Evolutionary conservation across 768 basidiomycete species (phyloP).

Genomic region (Mycena crocata): DNA sequence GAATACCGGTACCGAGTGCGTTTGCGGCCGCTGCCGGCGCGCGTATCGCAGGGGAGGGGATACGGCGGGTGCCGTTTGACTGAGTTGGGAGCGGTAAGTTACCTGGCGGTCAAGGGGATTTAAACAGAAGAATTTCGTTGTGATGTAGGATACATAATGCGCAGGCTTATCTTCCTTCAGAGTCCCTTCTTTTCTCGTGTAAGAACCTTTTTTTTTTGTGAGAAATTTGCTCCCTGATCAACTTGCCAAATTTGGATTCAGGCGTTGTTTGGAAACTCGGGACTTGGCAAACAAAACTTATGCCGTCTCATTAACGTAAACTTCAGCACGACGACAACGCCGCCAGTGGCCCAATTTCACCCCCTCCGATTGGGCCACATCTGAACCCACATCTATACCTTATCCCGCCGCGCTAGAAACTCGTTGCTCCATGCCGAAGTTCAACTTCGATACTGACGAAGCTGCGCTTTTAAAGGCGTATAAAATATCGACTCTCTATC

Average conservation of each 20-base stretch:
- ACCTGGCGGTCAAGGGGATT: no score
- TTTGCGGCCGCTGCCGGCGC: conserved; percentile 76
- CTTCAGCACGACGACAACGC: not conserved
- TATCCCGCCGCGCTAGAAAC: not conserved
- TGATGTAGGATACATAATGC: no score
- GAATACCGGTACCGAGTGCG: conserved; percentile 85
- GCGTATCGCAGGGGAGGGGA: conserved; percentile 29
- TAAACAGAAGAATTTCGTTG: no score
- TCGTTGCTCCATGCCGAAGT: conserved; percentile 59
- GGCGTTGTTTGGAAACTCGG: conserved; percentile 1
- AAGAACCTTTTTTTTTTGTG: no score
- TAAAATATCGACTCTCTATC: conserved; percentile 80
- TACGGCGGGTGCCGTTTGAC: conserved; percentile 33
- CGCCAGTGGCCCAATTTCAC: not conserved
- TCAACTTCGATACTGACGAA: conserved; percentile 82
- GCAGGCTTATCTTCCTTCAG: no score
- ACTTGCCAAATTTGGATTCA: not conserved
- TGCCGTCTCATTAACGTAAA: not conserved
- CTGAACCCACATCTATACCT: not conserved
- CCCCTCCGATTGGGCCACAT: conserved; percentile 2
- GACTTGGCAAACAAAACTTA: not conserved
- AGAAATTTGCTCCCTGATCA: not conserved
- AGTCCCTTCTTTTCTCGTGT: no score
- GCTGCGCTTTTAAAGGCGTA: conserved; percentile 89
- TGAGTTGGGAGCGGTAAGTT: no score